Evolutionary conservation across 139 green algal species (phyloP).

Genomic region (Chlamydomonas incerta): DNA sequence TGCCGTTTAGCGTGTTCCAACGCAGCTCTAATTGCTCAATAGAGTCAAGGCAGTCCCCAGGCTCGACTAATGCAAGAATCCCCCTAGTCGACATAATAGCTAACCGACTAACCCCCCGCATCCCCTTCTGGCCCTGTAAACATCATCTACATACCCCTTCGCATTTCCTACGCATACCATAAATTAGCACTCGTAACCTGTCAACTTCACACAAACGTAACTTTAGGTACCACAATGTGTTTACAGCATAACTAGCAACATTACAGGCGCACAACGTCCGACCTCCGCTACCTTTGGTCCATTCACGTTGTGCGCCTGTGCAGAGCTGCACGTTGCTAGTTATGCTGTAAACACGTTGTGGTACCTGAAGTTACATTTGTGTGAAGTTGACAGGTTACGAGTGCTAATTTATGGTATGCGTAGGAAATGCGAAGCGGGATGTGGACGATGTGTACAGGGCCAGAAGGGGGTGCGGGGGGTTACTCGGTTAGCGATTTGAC

Average conservation of each 20-base stretch:
- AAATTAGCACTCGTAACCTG: not conserved
- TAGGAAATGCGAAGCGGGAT: conserved; percentile 5
- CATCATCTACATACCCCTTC: not conserved
- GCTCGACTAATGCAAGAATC: not conserved
- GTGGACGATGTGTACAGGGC: not conserved
- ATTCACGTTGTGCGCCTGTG: not conserved
- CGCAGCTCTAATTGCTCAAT: not conserved
- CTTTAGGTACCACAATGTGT: not conserved
- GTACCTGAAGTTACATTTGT: conserved; percentile 1
- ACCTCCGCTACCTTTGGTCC: too few relatives aligned
- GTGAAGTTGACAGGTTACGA: not conserved
- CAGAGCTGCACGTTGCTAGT: conserved; percentile 1
- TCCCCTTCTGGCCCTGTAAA: conserved; percentile 3
- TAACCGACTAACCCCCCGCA: not conserved
- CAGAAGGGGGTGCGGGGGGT: not conserved
- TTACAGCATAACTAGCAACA: not conserved
- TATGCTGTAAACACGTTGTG: not conserved
- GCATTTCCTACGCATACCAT: not conserved
- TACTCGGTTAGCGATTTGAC: not conserved
- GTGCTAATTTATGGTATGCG: not conserved
- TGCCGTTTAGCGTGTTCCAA: not conserved
- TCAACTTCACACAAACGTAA: not conserved
- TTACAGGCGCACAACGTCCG: not conserved
- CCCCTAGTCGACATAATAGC: not conserved
- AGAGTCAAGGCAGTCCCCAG: too few relatives aligned